These are phyloP conservation scores for Stromatinia cepivora DNA, from an alignment of 2,329 filamentous ascomycete species.

Conservation along the genomic window DNA sequence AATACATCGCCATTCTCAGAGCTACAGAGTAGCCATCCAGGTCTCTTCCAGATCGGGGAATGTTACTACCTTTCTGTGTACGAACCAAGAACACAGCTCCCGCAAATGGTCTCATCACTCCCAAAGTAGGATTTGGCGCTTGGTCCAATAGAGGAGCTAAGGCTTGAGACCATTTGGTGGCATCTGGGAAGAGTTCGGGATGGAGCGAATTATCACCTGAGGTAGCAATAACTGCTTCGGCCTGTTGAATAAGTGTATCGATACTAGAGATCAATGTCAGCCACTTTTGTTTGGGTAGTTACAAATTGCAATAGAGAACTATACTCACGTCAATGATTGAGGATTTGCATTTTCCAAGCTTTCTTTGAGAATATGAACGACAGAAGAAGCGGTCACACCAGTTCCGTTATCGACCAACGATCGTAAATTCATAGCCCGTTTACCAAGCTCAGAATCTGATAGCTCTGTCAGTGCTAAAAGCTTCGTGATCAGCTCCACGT, in stretches of 20 bases:
- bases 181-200: constrained; percentile 60
- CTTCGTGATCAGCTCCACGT: constrained; percentile 53
- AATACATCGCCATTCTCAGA: constrained; percentile 74
- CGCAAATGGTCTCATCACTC: constrained; percentile 71
- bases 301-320: background rate
- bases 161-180: constrained; percentile 64
- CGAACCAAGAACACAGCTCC: constrained; percentile 67
- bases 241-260: constrained; percentile 55
- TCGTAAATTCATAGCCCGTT: constrained; percentile 42
- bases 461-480: constrained; percentile 57
- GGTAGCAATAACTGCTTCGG: constrained; percentile 44
- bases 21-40: constrained; percentile 69
- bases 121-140: constrained; percentile 61
- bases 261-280: constrained; percentile 45
- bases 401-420: constrained; percentile 44
- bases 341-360: constrained; percentile 53
- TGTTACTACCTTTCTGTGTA: constrained; percentile 33
- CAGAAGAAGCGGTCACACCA: constrained; percentile 40
- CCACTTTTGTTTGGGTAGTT: too few species aligned
- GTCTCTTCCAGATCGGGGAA: constrained; percentile 52
- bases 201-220: constrained; percentile 41
- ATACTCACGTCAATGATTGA: constrained; percentile 53
- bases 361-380: constrained; percentile 54
- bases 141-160: constrained; percentile 56
- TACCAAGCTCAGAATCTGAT: constrained; percentile 41